phyloP scores from a whole-genome alignment of 129 eudicot species.

The Artemisia tridentata region DNA sequence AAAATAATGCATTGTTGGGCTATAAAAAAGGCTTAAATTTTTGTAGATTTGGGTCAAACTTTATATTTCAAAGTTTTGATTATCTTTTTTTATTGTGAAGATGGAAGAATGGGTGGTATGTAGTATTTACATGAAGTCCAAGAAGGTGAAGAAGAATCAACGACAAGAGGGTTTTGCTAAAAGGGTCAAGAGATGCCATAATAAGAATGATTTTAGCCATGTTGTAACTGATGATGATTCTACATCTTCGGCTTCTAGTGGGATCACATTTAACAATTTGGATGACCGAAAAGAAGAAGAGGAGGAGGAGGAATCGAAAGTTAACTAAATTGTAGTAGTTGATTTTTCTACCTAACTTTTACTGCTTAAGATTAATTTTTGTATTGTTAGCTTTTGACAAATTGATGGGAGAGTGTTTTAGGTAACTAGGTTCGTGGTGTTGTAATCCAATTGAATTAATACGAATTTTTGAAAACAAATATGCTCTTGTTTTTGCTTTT shows the following conservation, averaged over 20 bases:
- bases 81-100: background rate
- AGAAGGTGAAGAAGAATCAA: background rate
- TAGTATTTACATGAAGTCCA: slow-evolving; percentile 18
- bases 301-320: slow-evolving; percentile 4
- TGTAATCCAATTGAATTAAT: too few relatives aligned
- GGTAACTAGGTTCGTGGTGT: too few relatives aligned
- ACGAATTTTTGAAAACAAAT: too few relatives aligned
- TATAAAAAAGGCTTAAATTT: too few relatives aligned
- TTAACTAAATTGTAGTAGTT: slow-evolving; percentile 11
- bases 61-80: background rate
- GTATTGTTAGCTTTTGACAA: slow-evolving; percentile 16
- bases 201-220: background rate
- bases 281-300: slow-evolving; percentile 16
- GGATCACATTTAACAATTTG: slow-evolving; percentile 10
- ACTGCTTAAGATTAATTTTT: slow-evolving; percentile 23
- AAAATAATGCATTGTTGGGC: too few relatives aligned
- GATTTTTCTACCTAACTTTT: slow-evolving; percentile 18
- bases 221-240: background rate
- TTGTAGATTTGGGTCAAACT: too few relatives aligned
- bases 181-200: slow-evolving; percentile 9
- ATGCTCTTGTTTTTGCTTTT: too few relatives aligned
- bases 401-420: background rate
- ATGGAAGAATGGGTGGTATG: slow-evolving; percentile 29
- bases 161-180: background rate
- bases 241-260: slow-evolving; percentile 1